Evolutionary conservation across 2,329 filamentous ascomycete species (phyloP).

Genomic region (Apiospora koreana): DNA sequence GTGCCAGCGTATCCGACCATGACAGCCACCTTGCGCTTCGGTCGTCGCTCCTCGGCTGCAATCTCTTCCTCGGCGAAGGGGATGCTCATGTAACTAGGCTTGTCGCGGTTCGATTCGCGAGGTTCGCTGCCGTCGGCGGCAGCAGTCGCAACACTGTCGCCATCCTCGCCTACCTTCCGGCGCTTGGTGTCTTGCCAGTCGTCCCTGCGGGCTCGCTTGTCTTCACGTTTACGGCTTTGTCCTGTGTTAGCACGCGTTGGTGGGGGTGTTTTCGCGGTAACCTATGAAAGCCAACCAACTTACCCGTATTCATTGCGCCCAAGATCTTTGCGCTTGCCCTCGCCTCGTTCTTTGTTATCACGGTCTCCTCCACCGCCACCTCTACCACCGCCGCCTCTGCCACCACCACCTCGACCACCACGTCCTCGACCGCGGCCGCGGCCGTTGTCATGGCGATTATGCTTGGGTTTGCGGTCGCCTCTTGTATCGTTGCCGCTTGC

Average conservation of each 20-base stretch:
- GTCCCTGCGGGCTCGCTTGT: constrained; percentile 52
- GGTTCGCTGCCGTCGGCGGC: constrained; percentile 26
- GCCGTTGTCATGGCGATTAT: constrained; percentile 20
- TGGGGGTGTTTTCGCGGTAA: constrained; percentile 16
- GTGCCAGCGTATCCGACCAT: constrained; percentile 95
- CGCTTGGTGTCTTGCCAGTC: constrained; percentile 56
- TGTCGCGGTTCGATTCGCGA: constrained; percentile 11
- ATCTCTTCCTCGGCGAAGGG: constrained; percentile 76
- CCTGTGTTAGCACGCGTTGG: constrained; percentile 44
- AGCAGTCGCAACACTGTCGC: constrained; percentile 25
- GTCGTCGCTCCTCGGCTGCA: constrained; percentile 79
- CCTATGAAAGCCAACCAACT: neutral
- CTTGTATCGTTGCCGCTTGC: constrained; percentile 18
- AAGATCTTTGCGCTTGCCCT: constrained; percentile 21
- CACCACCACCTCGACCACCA: constrained; percentile 18
- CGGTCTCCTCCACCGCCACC: constrained; percentile 15
- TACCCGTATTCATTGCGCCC: constrained; percentile 23
- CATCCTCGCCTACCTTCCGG: constrained; percentile 45
- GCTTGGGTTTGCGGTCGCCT: constrained; percentile 20
- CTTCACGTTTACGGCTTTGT: constrained; percentile 49
- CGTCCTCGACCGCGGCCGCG: constrained; percentile 15
- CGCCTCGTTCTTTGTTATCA: constrained; percentile 13
- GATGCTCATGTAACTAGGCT: constrained; percentile 56
- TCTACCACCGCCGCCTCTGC: too few relatives aligned
- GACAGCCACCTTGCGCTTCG: constrained; percentile 96